Evolutionary conservation across 2,329 filamentous ascomycete species (phyloP).

Genomic region (Trichophaea hybrida): DNA sequence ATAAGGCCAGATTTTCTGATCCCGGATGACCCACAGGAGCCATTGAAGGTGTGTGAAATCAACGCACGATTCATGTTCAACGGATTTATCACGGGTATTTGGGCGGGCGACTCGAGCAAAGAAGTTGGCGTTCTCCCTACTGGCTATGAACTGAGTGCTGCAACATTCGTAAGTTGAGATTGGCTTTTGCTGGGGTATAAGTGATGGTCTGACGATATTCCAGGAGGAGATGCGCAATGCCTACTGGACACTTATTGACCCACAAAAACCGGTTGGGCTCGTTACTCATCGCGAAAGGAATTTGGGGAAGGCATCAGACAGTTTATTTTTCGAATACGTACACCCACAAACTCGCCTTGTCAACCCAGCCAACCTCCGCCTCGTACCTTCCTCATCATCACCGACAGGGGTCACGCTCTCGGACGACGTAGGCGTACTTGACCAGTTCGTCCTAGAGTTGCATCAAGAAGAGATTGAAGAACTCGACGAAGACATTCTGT

Average conservation of each 20-base stretch:
- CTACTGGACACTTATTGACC: too few species aligned
- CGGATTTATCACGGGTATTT: slow-evolving; percentile 23
- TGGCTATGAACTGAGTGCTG: neutral
- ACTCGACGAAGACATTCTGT: slow-evolving; percentile 29
- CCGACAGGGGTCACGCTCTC: slow-evolving; percentile 13
- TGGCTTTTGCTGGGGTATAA: too few species aligned
- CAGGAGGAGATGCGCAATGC: too few species aligned
- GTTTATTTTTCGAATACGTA: too few species aligned
- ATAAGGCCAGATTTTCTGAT: slow-evolving; percentile 35
- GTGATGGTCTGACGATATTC: too few species aligned
- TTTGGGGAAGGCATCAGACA: too few species aligned
- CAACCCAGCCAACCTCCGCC: slow-evolving; percentile 29
- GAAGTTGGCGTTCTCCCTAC: neutral
- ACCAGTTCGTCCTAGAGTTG: slow-evolving; percentile 33
- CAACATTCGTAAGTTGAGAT: neutral
- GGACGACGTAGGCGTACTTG: slow-evolving; percentile 21
- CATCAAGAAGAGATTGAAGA: slow-evolving; percentile 32
- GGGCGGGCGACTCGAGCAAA: neutral
- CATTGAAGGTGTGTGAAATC: slow-evolving; percentile 32
- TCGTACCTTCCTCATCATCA: slow-evolving; percentile 20
- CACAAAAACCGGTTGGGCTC: too few species aligned
- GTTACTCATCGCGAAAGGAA: too few species aligned
- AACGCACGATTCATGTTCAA: slow-evolving; percentile 35
- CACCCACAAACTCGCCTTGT: slow-evolving; percentile 23
- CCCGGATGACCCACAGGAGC: slow-evolving; percentile 24